Percentiles rank a stretch among this genome's conserved stretches.
These are phyloP conservation scores for Candida odintsovae DNA, from an alignment of 805 yeast species.

Conservation along the genomic window DNA sequence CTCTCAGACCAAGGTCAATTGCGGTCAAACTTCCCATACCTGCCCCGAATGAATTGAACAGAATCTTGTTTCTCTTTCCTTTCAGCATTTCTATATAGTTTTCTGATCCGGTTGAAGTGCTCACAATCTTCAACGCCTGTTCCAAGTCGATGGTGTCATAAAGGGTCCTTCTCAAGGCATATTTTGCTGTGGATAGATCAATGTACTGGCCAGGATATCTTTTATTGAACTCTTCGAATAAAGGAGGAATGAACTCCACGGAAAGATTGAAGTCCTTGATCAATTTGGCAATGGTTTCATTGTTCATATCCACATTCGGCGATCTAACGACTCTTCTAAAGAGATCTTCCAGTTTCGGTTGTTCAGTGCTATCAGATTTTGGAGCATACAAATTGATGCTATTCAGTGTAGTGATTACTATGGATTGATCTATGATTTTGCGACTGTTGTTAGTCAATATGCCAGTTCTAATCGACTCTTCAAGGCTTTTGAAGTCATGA, in stretches of 20 bases:
- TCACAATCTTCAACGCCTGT: constrained; percentile 52
- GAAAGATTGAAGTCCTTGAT: constrained; percentile 4
- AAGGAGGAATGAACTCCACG: not conserved
- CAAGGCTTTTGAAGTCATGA: constrained; percentile 1
- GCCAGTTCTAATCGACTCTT: not conserved
- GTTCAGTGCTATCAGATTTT: not conserved
- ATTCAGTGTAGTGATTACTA: not conserved
- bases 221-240: constrained; percentile 5
- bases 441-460: constrained; percentile 1
- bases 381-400: not conserved
- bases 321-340: constrained; percentile 2
- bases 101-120: constrained; percentile 52
- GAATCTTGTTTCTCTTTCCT: constrained; percentile 26
- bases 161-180: constrained; percentile 59
- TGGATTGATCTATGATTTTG: not conserved
- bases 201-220: constrained; percentile 19
- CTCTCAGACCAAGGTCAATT: constrained; percentile 40
- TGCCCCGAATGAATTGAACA: constrained; percentile 29
- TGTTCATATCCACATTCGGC: constrained; percentile 4
- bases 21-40: constrained; percentile 33
- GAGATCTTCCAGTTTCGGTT: not conserved
- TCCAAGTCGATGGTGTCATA: constrained; percentile 53
- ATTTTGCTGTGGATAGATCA: constrained; percentile 39
- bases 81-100: constrained; percentile 38
- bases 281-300: constrained; percentile 1